Evolutionary conservation across 495 filamentous ascomycete genomes (phyloP).

Genomic region (Penicillium riverlandense): DNA sequence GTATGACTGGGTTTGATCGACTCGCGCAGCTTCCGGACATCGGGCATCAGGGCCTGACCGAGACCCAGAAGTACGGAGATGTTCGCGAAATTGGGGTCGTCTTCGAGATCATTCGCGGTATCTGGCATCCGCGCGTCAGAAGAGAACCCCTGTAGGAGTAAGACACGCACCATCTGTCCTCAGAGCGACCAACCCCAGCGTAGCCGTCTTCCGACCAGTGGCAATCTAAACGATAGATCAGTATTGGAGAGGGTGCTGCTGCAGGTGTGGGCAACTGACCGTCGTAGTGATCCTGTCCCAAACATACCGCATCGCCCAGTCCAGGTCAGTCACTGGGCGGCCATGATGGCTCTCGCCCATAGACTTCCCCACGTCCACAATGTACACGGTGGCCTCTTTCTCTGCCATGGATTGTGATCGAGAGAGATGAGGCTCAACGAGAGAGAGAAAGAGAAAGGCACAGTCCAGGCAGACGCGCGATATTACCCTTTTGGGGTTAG

Average conservation of each 20-base stretch:
- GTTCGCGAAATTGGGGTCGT: conserved; percentile 62
- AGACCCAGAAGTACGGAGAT: conserved; percentile 69
- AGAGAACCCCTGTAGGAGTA: neutral
- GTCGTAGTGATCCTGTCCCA: conserved; percentile 93
- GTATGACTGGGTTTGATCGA: conserved; percentile 59
- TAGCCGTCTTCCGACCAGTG: conserved; percentile 74
- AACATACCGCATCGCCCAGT: conserved; percentile 86
- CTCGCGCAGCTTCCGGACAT: conserved; percentile 56
- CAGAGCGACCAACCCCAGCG: conserved; percentile 73
- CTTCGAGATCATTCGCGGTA: conserved; percentile 59
- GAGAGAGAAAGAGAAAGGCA: conserved; percentile 5
- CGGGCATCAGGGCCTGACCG: conserved; percentile 66
- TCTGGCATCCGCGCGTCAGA: conserved; percentile 28
- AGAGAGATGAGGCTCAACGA: neutral
- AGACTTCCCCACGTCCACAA: conserved; percentile 77
- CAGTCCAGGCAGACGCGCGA: conserved; percentile 39
- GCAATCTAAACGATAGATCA: conserved; percentile 46
- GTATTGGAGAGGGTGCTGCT: neutral
- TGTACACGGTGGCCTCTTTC: conserved; percentile 90
- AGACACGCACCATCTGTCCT: conserved; percentile 57
- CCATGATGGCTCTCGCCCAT: conserved; percentile 72
- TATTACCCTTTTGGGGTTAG: conserved; percentile 34
- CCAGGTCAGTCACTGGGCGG: conserved; percentile 73
- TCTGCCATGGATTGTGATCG: conserved; percentile 61
- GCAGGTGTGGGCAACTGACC: conserved; percentile 26